Conservation (phyloP, 2,329 filamentous ascomycete species). For the Lasiodiplodia sp. region DNA sequence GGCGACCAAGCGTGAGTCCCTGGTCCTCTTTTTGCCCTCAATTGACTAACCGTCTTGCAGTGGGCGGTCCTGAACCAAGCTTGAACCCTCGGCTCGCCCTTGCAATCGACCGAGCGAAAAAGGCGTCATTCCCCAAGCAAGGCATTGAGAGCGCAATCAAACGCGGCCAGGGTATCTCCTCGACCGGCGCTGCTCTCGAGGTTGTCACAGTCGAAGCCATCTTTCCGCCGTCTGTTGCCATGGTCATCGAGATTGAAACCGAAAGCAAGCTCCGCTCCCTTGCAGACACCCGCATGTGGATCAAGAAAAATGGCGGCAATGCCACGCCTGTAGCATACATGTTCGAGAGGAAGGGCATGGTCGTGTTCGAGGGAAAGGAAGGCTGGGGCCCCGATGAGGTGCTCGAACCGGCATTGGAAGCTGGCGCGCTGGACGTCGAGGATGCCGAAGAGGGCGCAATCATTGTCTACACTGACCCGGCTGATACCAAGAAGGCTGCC, state of each 20-base stretch:
- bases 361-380: constrained; percentile 71
- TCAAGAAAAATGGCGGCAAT: constrained; percentile 76
- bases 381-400: constrained; percentile 67
- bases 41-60: constrained; percentile 49
- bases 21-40: neutral
- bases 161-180: constrained; percentile 83
- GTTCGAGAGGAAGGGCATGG: constrained; percentile 81
- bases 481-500: constrained; percentile 68
- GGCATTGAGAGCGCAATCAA: constrained; percentile 86
- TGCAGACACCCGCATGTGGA: constrained; percentile 72
- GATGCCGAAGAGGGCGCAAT: constrained; percentile 73
- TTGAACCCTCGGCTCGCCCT: constrained; percentile 79
- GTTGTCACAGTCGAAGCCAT: constrained; percentile 80
- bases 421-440: constrained; percentile 78
- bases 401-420: constrained; percentile 83
- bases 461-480: constrained; percentile 74
- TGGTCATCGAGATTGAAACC: constrained; percentile 85
- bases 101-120: constrained; percentile 79
- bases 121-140: constrained; percentile 82
- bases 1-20: constrained; percentile 72
- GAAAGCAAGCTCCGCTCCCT: constrained; percentile 79
- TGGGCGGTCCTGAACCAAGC: constrained; percentile 76
- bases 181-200: constrained; percentile 79
- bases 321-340: constrained; percentile 80
- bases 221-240: constrained; percentile 73